phyloP scores from a whole-genome alignment of 2,329 filamentous ascomycete species.

The Pseudocercospora vitis region DNA sequence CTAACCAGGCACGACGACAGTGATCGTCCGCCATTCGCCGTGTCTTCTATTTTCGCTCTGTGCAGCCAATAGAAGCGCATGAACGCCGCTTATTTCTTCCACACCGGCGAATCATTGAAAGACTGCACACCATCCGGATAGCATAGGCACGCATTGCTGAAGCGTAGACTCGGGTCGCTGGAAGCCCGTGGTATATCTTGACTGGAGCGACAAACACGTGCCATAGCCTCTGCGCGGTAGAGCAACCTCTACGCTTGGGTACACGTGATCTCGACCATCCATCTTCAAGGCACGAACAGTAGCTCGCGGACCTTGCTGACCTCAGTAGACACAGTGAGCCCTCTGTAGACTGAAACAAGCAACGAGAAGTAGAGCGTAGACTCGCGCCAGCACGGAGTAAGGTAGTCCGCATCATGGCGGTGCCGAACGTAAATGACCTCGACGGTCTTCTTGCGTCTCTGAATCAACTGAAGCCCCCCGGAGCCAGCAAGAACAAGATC shows the following conservation, averaged over 20 bases:
- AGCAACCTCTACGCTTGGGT: slow-evolving; percentile 7
- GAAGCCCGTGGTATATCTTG: slow-evolving; percentile 1
- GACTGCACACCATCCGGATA: slow-evolving; percentile 2
- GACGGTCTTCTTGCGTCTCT: slow-evolving; percentile 89
- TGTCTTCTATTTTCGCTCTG: slow-evolving; percentile 4
- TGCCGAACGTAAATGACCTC: slow-evolving; percentile 81
- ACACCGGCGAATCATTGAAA: neutral
- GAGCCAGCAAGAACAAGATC: slow-evolving; percentile 92
- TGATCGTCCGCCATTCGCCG: slow-evolving; percentile 1
- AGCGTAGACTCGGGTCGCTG: slow-evolving; percentile 8
- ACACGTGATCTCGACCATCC: slow-evolving; percentile 8
- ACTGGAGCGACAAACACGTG: slow-evolving; percentile 5
- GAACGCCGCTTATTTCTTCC: neutral
- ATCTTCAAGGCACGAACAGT: slow-evolving; percentile 16
- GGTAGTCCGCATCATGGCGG: slow-evolving; percentile 39
- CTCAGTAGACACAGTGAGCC: slow-evolving; percentile 28
- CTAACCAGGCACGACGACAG: slow-evolving; percentile 7
- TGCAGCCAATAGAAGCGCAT: slow-evolving; percentile 4
- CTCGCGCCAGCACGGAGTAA: slow-evolving; percentile 20
- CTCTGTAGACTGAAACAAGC: slow-evolving; percentile 24
- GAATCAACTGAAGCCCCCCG: slow-evolving; percentile 85
- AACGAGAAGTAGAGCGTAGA: slow-evolving; percentile 25
- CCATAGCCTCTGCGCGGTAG: slow-evolving; percentile 1
- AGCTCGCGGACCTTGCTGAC: slow-evolving; percentile 24
- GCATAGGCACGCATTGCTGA: neutral